Percentiles rank a stretch among this genome's conserved stretches.
Evolutionary conservation across 495 filamentous ascomycete genomes (phyloP).

Genomic region (Astrocystis sublimbata): DNA sequence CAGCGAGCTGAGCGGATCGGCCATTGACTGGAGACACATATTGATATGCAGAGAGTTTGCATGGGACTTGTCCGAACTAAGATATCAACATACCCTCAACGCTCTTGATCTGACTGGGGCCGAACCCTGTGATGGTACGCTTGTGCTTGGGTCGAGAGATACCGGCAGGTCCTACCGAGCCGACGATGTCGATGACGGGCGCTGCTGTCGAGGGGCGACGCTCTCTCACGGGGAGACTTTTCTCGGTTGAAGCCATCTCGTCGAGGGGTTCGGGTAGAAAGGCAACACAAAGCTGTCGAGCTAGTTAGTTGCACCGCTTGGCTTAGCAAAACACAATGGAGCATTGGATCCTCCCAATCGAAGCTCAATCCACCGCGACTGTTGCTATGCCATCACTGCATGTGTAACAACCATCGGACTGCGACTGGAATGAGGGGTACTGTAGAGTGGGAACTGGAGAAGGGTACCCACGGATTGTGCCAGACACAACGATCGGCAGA

Average conservation of each 20-base stretch:
- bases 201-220: slow-evolving; percentile 77
- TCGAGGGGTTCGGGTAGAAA: background rate
- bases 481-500: background rate
- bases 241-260: slow-evolving; percentile 36
- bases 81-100: slow-evolving; percentile 66
- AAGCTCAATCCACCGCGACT: background rate
- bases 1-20: slow-evolving; percentile 4
- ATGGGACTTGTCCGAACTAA: background rate
- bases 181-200: slow-evolving; percentile 79
- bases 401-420: background rate
- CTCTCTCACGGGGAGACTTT: slow-evolving; percentile 39
- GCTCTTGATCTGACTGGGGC: slow-evolving; percentile 83
- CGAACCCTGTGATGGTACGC: slow-evolving; percentile 90
- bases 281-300: background rate
- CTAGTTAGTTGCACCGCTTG: background rate
- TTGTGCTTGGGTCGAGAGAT: slow-evolving; percentile 88
- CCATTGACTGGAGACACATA: slow-evolving; percentile 19
- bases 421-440: slow-evolving; percentile 17
- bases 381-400: background rate
- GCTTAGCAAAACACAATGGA: background rate
- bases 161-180: slow-evolving; percentile 71
- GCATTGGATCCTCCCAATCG: background rate
- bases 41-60: background rate
- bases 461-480: slow-evolving; percentile 4
- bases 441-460: slow-evolving; percentile 11